Evolutionary conservation across 371 early-diverging fungal genomes (phyloP), one percentile per base, ranked within the genome.

Genomic region (Encephalitozoon romaleae): DNA sequence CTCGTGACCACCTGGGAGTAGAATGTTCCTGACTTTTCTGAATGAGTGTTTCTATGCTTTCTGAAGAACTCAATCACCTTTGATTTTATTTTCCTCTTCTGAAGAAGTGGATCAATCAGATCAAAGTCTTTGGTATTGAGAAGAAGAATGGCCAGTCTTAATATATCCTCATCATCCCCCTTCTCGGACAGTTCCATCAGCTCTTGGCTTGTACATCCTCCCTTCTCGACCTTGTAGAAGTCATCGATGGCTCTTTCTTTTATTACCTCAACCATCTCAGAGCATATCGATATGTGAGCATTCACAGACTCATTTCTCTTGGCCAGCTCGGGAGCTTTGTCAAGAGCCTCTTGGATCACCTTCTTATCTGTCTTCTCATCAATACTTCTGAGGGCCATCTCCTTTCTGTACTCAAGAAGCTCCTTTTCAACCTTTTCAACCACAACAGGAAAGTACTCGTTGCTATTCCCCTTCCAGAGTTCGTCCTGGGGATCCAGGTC

Each of bases 231-330:
- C 67, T 92, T 89, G 81, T 94, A 93, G 70, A 96, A 91, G 0
- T 89, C 90, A 83, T 97, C 98, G 65, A 97, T 83, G 74, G 93
- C 92, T 66, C 97, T 88, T 39, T 93, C 90, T 82, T 93, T 93
- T 80, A 99, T 95, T 23, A 86, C 85, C 28, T 92, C 89, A 41
- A 99, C 87, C 74, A 97, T 82, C 39, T 89, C 87, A 0, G 95
- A 93, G 2, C 96, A 95, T 53, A 97, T 91, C 80, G 92, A 92
- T 93, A 96, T 95, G 79, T 97, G 96, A 89, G 93, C 92, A 83
- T 96, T 96, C 67, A 99, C 85, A 0, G 91, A 89, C 21, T 92
- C 89, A 84, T 96, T 96, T 70, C 94, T 88, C 23, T 92, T 92
- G 3, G 95, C 93, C 51, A 99, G 87, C 77, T 94, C 94, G 0